A percentile compares a stretch with the other conserved stretches of the same genome.
Evolutionary conservation across 208 protist genomes (phyloP).

Genomic region (Acanthamoeba lenticulata): DNA sequence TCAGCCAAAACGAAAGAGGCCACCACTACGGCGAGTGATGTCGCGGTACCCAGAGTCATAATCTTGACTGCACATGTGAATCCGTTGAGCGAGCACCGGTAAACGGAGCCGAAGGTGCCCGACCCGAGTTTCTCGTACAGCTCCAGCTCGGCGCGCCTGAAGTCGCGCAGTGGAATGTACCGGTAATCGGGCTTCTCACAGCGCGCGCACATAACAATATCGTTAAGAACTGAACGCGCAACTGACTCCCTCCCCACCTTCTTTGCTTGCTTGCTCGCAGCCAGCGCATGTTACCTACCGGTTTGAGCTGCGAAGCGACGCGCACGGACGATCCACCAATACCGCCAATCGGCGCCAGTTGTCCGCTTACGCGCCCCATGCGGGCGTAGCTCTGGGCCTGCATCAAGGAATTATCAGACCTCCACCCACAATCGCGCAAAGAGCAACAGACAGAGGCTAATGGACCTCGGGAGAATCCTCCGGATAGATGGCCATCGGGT

Average conservation of each 20-base stretch:
- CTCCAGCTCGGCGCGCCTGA: neutral
- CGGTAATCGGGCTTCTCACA: neutral
- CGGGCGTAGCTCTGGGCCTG: neutral
- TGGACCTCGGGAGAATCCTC: conserved; percentile 18
- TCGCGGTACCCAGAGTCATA: neutral
- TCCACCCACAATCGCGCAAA: neutral
- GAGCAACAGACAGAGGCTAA: neutral
- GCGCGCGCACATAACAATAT: no score
- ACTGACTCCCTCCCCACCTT: no score
- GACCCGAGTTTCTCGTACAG: conserved; percentile 62
- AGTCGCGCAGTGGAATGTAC: conserved; percentile 47
- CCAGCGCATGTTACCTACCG: no score
- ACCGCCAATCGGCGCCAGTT: neutral
- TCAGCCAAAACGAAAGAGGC: no score
- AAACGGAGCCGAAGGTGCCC: conserved; percentile 38
- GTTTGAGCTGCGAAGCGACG: neutral
- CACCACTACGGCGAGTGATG: neutral
- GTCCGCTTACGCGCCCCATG: neutral
- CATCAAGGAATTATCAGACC: no score
- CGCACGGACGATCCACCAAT: conserved; percentile 43
- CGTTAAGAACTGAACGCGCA: neutral
- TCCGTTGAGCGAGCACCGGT: conserved; percentile 37
- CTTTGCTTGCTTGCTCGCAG: no score
- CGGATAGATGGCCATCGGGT: conserved; percentile 48
- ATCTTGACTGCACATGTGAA: conserved; percentile 64